Evolutionary conservation across 179 eudicot species (phyloP).

Genomic region (Gypsophila paniculata): DNA sequence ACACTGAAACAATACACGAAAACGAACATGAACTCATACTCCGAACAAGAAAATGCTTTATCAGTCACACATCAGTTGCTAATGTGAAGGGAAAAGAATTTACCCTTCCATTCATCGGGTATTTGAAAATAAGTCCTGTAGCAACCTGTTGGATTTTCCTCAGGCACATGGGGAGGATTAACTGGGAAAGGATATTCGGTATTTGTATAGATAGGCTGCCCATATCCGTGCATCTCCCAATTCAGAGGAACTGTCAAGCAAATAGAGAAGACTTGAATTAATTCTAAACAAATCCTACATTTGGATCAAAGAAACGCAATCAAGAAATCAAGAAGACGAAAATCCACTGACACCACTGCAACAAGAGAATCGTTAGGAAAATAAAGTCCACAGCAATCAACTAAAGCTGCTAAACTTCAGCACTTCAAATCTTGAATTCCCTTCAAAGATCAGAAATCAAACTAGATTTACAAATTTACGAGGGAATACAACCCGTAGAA

Average conservation of each 20-base stretch:
- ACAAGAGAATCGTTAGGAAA: not conserved
- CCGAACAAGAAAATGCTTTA: not conserved
- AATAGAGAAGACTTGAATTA: constrained; percentile 15
- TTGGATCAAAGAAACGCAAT: not conserved
- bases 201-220: constrained; percentile 86
- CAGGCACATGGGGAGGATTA: constrained; percentile 82
- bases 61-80: constrained; percentile 14
- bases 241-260: constrained; percentile 79
- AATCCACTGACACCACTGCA: not conserved
- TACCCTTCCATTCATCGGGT: constrained; percentile 90
- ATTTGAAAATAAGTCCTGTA: constrained; percentile 75
- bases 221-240: constrained; percentile 98
- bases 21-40: not conserved
- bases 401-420: not conserved
- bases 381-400: not conserved
- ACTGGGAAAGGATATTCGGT: constrained; percentile 74
- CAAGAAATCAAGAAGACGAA: too few relatives aligned
- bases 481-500: not conserved
- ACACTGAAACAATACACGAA: constrained; percentile 6
- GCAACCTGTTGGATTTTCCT: constrained; percentile 90
- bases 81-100: constrained; percentile 8
- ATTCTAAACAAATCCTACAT: constrained; percentile 11
- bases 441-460: not conserved
- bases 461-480: not conserved
- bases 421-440: not conserved